Evolutionary conservation across 2,329 filamentous ascomycete genomes (phyloP).

Genomic region (Colletotrichum chrysophilum): DNA sequence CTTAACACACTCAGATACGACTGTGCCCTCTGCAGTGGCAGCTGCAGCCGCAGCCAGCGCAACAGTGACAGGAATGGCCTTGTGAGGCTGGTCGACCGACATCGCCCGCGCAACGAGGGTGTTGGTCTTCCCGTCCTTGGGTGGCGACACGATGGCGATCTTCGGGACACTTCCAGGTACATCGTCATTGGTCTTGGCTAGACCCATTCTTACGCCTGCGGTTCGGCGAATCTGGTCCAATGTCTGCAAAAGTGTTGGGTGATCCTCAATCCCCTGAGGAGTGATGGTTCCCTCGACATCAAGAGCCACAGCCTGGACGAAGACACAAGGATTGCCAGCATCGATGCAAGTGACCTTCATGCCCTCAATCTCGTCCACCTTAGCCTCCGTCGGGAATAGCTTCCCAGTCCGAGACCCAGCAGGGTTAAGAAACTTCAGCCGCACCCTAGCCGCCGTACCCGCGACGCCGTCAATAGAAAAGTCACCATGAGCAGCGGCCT

Average conservation of each 20-base stretch:
- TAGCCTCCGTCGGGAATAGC: conserved; percentile 63
- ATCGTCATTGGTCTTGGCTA: conserved; percentile 41
- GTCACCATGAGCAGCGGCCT: conserved; percentile 54
- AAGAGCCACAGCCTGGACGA: conserved; percentile 61
- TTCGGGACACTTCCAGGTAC: conserved; percentile 67
- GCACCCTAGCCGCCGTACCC: conserved; percentile 60
- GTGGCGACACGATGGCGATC: conserved; percentile 59
- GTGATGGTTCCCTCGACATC: conserved; percentile 54
- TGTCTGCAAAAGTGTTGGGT: conserved; percentile 44
- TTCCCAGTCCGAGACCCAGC: conserved; percentile 68
- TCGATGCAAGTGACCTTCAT: conserved; percentile 64
- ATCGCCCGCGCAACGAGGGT: conserved; percentile 48
- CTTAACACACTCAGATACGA: conserved; percentile 34
- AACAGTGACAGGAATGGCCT: conserved; percentile 60
- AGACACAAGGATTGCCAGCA: conserved; percentile 68
- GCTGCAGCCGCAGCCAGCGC: conserved; percentile 54
- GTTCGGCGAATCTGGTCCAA: conserved; percentile 62
- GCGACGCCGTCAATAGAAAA: conserved; percentile 70
- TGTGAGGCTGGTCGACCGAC: conserved; percentile 62
- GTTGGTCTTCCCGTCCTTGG: conserved; percentile 35
- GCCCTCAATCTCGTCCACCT: conserved; percentile 54
- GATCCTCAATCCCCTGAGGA: conserved; percentile 57
- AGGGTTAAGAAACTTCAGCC: conserved; percentile 66
- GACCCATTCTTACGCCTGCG: conserved; percentile 66
- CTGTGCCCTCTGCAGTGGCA: conserved; percentile 46